Evolutionary conservation across 768 basidiomycete species (phyloP), one percentile per base, ranked within the genome.

Genomic region (Trametes gibbosa): DNA sequence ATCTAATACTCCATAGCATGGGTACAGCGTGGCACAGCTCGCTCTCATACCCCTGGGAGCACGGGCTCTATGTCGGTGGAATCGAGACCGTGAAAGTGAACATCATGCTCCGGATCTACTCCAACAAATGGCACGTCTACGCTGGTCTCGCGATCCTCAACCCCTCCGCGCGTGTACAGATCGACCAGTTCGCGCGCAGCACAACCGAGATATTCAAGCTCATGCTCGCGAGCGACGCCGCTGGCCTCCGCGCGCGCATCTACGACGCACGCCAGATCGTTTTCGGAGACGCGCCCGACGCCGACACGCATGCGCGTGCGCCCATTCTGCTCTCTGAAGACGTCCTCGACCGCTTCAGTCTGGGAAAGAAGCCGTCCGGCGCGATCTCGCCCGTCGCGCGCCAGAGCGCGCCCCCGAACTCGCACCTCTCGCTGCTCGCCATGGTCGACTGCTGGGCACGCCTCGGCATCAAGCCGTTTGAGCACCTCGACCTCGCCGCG

Each of bases 381-480:
- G 47, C 37, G 29, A 19, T 40, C 39, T 62, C 57, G 32, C 63
- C 42, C 9, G 40, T 14, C 27, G 17, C 32, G 21, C 49, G 61
- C 25, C 62, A 58, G 50, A 57, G 17, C 50, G 66, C 63, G 63
- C 55, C 79, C 80, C 59, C 8, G 83, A 98, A 98, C 70, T 95
- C 93, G 0, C 96, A 99, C 71, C 84, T 98, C 55, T 87, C 92
- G 9, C 80, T 99, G 8, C 84, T 98, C 48, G 95, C 95, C 16
- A 98, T 99, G 95, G 97, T 98, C 19, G 97, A 99, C 73, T 95
- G 92, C 67, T 99, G 97, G 97, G 89, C 92, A 8, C 82, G 83
- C 50, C 84, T 98, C 51, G 76, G 79, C 0, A 95, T 97, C 68
- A 84, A 90, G 53, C 97, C 97, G 0, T 96, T 91, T 70, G 85